These are phyloP conservation scores for Coelastrella sp. DNA, from an alignment of 139 green algal genomes.

Conservation along the genomic window DNA sequence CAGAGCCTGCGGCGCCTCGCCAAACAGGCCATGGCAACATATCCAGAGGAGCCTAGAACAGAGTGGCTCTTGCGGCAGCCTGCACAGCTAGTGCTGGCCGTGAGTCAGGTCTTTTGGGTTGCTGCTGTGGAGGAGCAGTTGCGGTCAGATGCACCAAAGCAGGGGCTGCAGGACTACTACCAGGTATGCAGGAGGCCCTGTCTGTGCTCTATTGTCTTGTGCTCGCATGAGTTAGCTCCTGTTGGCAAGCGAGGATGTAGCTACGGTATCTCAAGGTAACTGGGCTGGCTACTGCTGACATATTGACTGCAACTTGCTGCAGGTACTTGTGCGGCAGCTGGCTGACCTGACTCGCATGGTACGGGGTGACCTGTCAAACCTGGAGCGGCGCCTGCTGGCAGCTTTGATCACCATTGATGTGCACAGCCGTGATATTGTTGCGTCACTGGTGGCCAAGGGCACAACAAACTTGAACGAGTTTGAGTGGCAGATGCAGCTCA, in stretches of 20 bases:
- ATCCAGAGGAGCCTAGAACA: constrained; percentile 68
- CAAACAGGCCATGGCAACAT: constrained; percentile 70
- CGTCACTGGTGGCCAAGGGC: constrained; percentile 66
- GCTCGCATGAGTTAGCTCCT: too few species aligned
- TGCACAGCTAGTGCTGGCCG: constrained; percentile 87
- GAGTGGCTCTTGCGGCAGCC: constrained; percentile 88
- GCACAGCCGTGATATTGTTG: constrained; percentile 87
- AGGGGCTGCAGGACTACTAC: constrained; percentile 61
- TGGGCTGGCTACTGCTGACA: too few species aligned
- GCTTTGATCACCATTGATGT: constrained; percentile 94
- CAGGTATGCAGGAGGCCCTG: constrained; percentile 39
- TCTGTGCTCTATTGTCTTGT: too few species aligned
- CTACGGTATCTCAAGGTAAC: too few species aligned
- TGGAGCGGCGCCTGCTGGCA: constrained; percentile 75
- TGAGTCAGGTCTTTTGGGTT: constrained; percentile 87
- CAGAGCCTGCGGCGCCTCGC: constrained; percentile 71
- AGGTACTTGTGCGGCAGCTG: constrained; percentile 68
- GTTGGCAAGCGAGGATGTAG: too few species aligned
- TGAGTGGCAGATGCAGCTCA: constrained; percentile 91
- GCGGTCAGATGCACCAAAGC: constrained; percentile 14
- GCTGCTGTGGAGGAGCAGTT: constrained; percentile 73
- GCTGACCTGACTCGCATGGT: constrained; percentile 76
- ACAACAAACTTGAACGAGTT: constrained; percentile 76
- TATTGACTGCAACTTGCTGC: neutral
- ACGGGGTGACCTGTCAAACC: constrained; percentile 67